Conservation (phyloP, 352 stramenopile genomes). For the Phytopythium delawarense region DNA sequence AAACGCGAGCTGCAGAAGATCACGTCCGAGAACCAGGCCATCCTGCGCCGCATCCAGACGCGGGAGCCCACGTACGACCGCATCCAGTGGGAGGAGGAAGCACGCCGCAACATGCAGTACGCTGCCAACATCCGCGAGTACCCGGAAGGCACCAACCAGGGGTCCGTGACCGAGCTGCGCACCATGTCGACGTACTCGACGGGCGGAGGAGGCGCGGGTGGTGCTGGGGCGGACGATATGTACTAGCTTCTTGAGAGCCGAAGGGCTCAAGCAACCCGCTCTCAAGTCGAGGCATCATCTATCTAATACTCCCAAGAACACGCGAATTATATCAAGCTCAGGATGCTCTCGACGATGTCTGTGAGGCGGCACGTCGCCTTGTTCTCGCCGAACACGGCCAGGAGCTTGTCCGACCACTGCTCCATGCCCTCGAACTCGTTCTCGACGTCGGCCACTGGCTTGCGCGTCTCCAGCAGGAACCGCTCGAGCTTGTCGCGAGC, state of each 20-base stretch:
- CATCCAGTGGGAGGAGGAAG: constrained; percentile 87
- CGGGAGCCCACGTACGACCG: constrained; percentile 89
- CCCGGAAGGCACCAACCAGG: constrained; percentile 34
- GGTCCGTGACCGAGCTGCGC: constrained; percentile 40
- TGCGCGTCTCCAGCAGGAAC: constrained; percentile 41
- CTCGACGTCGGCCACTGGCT: constrained; percentile 40
- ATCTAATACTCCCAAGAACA: constrained; percentile 6
- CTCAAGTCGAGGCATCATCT: neutral
- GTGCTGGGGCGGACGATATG: constrained; percentile 28
- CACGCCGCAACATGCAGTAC: constrained; percentile 80
- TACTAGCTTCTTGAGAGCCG: constrained; percentile 19
- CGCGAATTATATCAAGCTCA: constrained; percentile 29
- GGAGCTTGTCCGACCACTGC: constrained; percentile 53
- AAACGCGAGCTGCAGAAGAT: constrained; percentile 88
- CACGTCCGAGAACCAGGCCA: constrained; percentile 83
- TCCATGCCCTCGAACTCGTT: constrained; percentile 62
- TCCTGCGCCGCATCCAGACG: constrained; percentile 88
- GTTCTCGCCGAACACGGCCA: constrained; percentile 62
- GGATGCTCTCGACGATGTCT: constrained; percentile 31
- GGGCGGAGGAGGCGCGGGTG: constrained; percentile 14
- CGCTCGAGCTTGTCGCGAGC: constrained; percentile 43
- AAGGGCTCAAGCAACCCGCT: neutral
- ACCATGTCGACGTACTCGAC: constrained; percentile 54
- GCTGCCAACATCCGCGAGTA: constrained; percentile 89
- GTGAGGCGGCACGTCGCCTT: constrained; percentile 60